phyloP scores from a whole-genome alignment of 2,329 filamentous ascomycete species.

The Aspergillus fumigatus region DNA sequence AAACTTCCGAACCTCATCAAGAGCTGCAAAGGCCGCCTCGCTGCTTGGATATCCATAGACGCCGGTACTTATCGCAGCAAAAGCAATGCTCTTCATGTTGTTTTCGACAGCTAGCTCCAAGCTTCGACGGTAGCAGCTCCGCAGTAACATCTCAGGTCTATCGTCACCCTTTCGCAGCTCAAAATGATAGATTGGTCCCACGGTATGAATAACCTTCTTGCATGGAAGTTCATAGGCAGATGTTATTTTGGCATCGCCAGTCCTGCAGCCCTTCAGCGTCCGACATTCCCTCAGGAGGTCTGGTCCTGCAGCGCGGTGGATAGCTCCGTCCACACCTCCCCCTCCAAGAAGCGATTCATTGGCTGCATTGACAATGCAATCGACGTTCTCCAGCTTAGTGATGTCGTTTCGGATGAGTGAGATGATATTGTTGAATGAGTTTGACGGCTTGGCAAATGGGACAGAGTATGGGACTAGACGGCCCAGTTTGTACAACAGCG shows the following conservation, averaged over 20 bases:
- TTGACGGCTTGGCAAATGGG: constrained; percentile 39
- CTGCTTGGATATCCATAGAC: constrained; percentile 79
- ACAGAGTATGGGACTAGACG: constrained; percentile 40
- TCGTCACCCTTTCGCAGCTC: constrained; percentile 32
- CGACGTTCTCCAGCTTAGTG: constrained; percentile 64
- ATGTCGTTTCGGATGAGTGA: constrained; percentile 72
- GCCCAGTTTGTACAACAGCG: constrained; percentile 60
- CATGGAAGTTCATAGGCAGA: constrained; percentile 70
- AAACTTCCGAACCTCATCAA: constrained; percentile 56
- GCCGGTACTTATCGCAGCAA: constrained; percentile 81
- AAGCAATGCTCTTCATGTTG: constrained; percentile 68
- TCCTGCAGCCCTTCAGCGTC: constrained; percentile 66
- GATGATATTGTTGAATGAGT: constrained; percentile 51
- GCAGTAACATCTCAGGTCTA: constrained; percentile 44
- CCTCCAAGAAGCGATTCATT: constrained; percentile 75
- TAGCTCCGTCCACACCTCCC: constrained; percentile 85
- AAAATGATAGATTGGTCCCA: constrained; percentile 70
- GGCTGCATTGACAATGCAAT: constrained; percentile 90
- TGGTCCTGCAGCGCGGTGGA: constrained; percentile 76
- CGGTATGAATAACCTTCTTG: constrained; percentile 79
- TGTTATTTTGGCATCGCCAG: constrained; percentile 80
- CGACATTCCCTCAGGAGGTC: constrained; percentile 65
- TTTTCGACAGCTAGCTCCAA: constrained; percentile 67
- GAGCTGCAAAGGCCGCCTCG: constrained; percentile 68
- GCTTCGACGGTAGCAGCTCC: constrained; percentile 64